Evolutionary conservation across 202 grass and related monocot species (phyloP).

Genomic region (Digitaria exilis): DNA sequence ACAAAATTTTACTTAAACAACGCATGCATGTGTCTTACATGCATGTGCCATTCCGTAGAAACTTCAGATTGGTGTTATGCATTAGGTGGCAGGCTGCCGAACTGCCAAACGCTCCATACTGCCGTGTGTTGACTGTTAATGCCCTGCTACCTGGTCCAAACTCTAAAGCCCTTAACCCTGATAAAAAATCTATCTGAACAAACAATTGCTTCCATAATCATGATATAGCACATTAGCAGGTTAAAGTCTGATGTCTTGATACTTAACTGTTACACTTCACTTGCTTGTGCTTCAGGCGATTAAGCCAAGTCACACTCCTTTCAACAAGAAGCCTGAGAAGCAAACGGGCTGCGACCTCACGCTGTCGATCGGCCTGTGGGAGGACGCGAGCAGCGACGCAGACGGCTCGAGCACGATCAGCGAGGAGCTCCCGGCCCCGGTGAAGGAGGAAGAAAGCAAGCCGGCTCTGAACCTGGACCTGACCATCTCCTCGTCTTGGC

Average conservation of each 20-base stretch:
- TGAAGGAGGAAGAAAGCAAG: slow-evolving; percentile 4
- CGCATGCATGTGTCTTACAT: background rate
- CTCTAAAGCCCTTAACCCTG: background rate
- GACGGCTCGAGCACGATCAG: slow-evolving; percentile 54
- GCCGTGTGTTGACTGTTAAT: slow-evolving; percentile 41
- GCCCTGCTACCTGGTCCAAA: background rate
- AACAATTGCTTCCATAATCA: slow-evolving; percentile 7
- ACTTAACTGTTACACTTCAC: background rate
- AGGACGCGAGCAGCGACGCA: slow-evolving; percentile 39
- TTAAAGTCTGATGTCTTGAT: slow-evolving; percentile 18
- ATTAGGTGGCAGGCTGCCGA: slow-evolving; percentile 43
- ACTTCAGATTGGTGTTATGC: slow-evolving; percentile 21
- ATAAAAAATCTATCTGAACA: background rate
- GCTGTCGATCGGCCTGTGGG: slow-evolving; percentile 44
- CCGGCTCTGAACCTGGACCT: slow-evolving; percentile 59
- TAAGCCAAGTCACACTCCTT: background rate
- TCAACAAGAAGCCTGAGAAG: background rate
- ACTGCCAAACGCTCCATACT: slow-evolving; percentile 35
- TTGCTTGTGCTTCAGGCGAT: slow-evolving; percentile 25
- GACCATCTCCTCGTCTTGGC: slow-evolving; percentile 62
- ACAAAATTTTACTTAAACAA: slow-evolving; percentile 12
- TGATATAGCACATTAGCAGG: background rate
- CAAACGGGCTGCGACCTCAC: slow-evolving; percentile 38
- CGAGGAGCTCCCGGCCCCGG: slow-evolving; percentile 35
- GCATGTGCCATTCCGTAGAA: slow-evolving; percentile 7